phyloP scores from a whole-genome alignment of 2,329 filamentous ascomycete species.

The Fusarium dlaminii region DNA sequence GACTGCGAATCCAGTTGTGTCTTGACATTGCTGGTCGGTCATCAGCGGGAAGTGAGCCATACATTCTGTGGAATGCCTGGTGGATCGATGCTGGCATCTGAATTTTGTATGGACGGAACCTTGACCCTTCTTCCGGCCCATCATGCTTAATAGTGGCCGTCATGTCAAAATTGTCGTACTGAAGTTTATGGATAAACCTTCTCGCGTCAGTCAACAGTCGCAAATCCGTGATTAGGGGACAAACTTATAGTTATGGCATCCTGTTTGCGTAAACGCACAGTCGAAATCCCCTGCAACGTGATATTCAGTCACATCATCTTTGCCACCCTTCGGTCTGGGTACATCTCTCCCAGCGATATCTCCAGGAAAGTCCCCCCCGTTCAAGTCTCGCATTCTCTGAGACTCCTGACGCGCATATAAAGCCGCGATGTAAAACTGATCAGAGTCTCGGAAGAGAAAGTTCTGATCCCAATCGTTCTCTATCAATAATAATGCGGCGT shows the following conservation, averaged over 20 bases:
- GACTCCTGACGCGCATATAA: constrained; percentile 39
- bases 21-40: not conserved
- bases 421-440: constrained; percentile 34
- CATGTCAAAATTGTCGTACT: constrained; percentile 53
- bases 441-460: constrained; percentile 22
- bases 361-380: constrained; percentile 8
- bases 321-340: constrained; percentile 14
- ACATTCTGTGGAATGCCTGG: constrained; percentile 7
- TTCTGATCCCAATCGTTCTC: constrained; percentile 15
- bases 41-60: not conserved
- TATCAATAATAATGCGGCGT: constrained; percentile 16
- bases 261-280: constrained; percentile 57
- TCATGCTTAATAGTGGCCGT: constrained; percentile 47
- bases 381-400: constrained; percentile 27
- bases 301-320: constrained; percentile 26
- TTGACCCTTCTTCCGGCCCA: not conserved
- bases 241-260: constrained; percentile 58
- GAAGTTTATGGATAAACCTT: constrained; percentile 55
- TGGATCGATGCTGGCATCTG: constrained; percentile 33
- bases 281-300: constrained; percentile 32
- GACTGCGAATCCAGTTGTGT: constrained; percentile 20
- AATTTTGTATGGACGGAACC: constrained; percentile 24
- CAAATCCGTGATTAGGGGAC: constrained; percentile 38
- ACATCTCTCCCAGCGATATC: constrained; percentile 17
- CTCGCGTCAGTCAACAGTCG: not conserved